phyloP scores from a whole-genome alignment of 1,284 basidiomycete genomes.

The Trichosporon sp. region DNA sequence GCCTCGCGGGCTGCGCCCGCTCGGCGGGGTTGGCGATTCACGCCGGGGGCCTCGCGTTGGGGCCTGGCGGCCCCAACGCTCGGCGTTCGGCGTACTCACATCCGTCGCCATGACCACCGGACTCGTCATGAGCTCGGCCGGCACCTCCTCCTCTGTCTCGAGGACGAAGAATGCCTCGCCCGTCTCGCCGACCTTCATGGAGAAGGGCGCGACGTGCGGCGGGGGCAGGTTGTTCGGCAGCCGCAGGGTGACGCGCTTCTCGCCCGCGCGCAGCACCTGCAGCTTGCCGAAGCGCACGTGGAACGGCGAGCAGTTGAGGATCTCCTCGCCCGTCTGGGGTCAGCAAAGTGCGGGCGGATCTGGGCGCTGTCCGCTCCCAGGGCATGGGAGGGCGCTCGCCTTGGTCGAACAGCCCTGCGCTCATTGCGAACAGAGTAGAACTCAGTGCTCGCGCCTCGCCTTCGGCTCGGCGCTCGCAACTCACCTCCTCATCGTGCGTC shows the following conservation, averaged over 20 bases:
- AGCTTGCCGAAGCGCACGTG: slow-evolving; percentile 98
- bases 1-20: too few species aligned
- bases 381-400: too few species aligned
- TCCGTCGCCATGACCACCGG: slow-evolving; percentile 63
- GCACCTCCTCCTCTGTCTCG: slow-evolving; percentile 91
- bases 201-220: slow-evolving; percentile 63
- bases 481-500: slow-evolving; percentile 58
- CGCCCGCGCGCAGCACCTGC: slow-evolving; percentile 87
- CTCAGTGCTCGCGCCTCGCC: too few species aligned
- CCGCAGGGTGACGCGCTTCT: slow-evolving; percentile 85
- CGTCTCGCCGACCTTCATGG: slow-evolving; percentile 98
- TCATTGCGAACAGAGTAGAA: too few species aligned
- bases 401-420: too few species aligned
- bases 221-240: slow-evolving; percentile 53
- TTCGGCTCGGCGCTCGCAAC: neutral
- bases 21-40: neutral
- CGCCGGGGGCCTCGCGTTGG: too few species aligned
- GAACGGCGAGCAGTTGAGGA: slow-evolving; percentile 89
- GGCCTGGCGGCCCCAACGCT: too few species aligned
- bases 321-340: slow-evolving; percentile 50
- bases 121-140: slow-evolving; percentile 88
- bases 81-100: slow-evolving; percentile 29
- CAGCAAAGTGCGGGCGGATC: neutral
- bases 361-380: too few species aligned
- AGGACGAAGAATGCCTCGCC: slow-evolving; percentile 99